A percentile compares a stretch with the other conserved stretches of the same genome.
Evolutionary conservation across 306 rosid genomes (phyloP).

Genomic region (Trifolium repens): DNA sequence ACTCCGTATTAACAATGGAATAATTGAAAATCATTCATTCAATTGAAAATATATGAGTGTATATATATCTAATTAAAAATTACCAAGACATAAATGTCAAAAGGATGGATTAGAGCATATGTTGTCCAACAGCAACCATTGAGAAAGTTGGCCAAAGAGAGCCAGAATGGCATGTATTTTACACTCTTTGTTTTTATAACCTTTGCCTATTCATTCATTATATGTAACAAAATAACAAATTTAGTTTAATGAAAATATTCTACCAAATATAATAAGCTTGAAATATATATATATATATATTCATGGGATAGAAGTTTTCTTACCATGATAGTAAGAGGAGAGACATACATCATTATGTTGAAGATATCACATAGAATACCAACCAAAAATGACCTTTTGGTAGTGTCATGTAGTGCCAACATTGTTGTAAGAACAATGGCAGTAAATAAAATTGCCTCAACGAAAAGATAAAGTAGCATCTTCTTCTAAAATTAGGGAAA

Average conservation of each 20-base stretch:
- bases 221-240: not conserved
- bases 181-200: slow-evolving; percentile 75
- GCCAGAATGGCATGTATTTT: slow-evolving; percentile 75
- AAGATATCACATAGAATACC: slow-evolving; percentile 69
- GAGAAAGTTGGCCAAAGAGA: slow-evolving; percentile 64
- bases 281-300: no score
- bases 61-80: not conserved
- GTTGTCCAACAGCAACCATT: slow-evolving; percentile 74
- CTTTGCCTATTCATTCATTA: slow-evolving; percentile 45
- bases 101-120: slow-evolving; percentile 70
- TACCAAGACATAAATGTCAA: slow-evolving; percentile 72
- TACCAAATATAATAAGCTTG: not conserved
- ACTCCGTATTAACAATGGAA: not conserved
- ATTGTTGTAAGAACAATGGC: slow-evolving; percentile 47
- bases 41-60: not conserved
- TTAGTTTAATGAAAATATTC: not conserved
- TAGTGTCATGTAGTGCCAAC: slow-evolving; percentile 46
- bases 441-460: slow-evolving; percentile 47
- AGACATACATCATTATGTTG: slow-evolving; percentile 68
- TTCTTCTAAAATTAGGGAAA: slow-evolving; percentile 50
- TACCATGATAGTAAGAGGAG: slow-evolving; percentile 78
- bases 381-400: slow-evolving; percentile 58
- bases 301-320: not conserved
- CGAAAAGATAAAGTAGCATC: slow-evolving; percentile 4
- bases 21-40: not conserved